Conservation (phyloP, 257 asterid genomes). For the Plantago major region DNA sequence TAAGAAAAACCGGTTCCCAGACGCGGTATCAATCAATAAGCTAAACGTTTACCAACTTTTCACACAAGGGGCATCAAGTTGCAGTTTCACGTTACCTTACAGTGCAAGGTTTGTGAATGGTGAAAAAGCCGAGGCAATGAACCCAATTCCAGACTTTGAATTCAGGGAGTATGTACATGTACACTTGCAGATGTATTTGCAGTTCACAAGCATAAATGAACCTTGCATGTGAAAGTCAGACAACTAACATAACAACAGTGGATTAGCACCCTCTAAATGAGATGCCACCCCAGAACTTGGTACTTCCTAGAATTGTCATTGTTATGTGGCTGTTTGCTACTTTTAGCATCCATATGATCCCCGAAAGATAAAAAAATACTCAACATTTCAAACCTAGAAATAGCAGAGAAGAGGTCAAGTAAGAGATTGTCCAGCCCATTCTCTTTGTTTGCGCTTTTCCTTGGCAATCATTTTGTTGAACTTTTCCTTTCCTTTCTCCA, state of each 20-base stretch:
- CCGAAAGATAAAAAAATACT: constrained; percentile 2
- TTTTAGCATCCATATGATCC: constrained; percentile 1
- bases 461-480: constrained; percentile 86
- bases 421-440: constrained; percentile 96
- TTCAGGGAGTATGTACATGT: background rate
- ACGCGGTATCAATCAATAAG: too few species aligned
- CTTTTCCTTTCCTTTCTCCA: constrained; percentile 96
- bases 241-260: background rate
- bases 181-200: constrained; percentile 10
- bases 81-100: too few species aligned
- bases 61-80: too few species aligned
- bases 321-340: background rate
- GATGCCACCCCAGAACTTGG: constrained; percentile 3
- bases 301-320: background rate
- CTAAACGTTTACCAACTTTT: too few species aligned
- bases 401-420: constrained; percentile 32
- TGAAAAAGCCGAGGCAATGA: too few species aligned
- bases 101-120: too few species aligned
- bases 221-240: background rate
- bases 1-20: too few species aligned
- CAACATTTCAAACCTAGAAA: background rate
- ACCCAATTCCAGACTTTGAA: too few species aligned
- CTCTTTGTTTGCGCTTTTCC: constrained; percentile 79
- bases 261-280: constrained; percentile 11
- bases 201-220: constrained; percentile 9